A percentile compares a stretch with the other conserved stretches of the same genome.
These are phyloP conservation scores for Acacia acuminata DNA, from an alignment of 306 rosid species.

Conservation along the genomic window DNA sequence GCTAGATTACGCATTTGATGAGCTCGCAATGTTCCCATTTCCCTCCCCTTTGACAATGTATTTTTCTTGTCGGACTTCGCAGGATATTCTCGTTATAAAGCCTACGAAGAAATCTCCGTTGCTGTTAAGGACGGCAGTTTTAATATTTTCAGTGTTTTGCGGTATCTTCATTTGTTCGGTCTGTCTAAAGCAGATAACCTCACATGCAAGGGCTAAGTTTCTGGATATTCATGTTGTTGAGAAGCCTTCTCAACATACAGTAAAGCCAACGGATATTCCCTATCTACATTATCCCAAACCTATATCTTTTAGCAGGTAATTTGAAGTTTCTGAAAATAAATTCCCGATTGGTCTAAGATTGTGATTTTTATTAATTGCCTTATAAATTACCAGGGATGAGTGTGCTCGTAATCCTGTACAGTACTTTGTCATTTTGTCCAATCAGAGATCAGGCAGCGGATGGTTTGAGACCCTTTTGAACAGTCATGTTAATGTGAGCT, in stretches of 20 bases:
- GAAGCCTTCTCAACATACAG: constrained; percentile 36
- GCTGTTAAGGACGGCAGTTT: constrained; percentile 58
- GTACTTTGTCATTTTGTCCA: constrained; percentile 78
- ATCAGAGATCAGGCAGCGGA: constrained; percentile 98
- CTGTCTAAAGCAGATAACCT: constrained; percentile 72
- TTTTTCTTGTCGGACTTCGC: constrained; percentile 36
- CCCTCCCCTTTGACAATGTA: background rate
- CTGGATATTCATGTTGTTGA: constrained; percentile 48
- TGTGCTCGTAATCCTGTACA: constrained; percentile 80
- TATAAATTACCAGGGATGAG: constrained; percentile 60
- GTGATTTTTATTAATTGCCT: constrained; percentile 19
- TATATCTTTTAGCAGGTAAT: constrained; percentile 78
- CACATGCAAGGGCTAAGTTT: constrained; percentile 49
- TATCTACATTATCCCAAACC: constrained; percentile 79
- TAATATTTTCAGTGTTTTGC: constrained; percentile 67
- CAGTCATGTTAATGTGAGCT: constrained; percentile 82
- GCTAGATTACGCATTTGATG: background rate
- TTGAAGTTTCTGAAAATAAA: constrained; percentile 10
- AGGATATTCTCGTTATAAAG: constrained; percentile 69
- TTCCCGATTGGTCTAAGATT: constrained; percentile 10
- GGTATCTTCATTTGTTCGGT: constrained; percentile 69
- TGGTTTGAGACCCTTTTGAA: constrained; percentile 93
- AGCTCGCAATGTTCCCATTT: background rate
- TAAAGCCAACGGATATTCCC: constrained; percentile 40
- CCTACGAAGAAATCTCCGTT: constrained; percentile 79